Percentiles rank a stretch among this genome's conserved stretches.
These are phyloP conservation scores for Fusarium algeriense DNA, from an alignment of 2,329 filamentous ascomycete genomes.

Conservation along the genomic window DNA sequence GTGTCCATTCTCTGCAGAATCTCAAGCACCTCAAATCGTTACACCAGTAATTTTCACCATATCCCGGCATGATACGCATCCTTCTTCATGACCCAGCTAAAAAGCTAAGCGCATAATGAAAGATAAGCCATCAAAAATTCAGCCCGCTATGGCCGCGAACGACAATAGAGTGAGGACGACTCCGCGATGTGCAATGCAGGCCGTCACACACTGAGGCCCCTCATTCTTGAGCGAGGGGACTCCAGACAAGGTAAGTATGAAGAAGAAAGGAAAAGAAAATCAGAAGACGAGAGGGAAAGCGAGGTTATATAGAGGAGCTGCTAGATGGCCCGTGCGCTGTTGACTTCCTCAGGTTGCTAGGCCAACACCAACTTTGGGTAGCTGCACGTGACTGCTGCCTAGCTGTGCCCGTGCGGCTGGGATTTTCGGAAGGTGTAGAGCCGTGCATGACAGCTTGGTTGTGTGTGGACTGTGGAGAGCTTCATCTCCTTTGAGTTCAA, in stretches of 20 bases:
- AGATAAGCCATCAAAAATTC: constrained; percentile 64
- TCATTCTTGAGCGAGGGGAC: constrained; percentile 60
- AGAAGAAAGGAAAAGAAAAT: constrained; percentile 56
- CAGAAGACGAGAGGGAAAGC: constrained; percentile 20
- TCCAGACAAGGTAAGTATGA: constrained; percentile 68
- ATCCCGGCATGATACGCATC: too few species aligned
- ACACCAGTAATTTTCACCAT: too few species aligned
- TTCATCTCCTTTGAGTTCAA: constrained; percentile 19
- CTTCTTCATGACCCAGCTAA: constrained; percentile 51
- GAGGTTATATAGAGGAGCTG: constrained; percentile 48
- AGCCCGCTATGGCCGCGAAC: constrained; percentile 66
- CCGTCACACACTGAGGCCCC: constrained; percentile 57
- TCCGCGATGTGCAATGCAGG: constrained; percentile 69
- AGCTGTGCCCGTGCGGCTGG: not conserved
- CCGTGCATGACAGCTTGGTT: not conserved
- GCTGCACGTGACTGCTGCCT: constrained; percentile 1
- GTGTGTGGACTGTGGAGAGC: constrained; percentile 4
- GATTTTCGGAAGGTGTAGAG: not conserved
- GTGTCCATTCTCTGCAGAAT: too few species aligned
- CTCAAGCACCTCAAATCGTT: too few species aligned
- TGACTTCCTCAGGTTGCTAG: not conserved
- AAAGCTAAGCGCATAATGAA: constrained; percentile 59
- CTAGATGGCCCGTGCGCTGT: constrained; percentile 8
- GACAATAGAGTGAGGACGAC: constrained; percentile 64
- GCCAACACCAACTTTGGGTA: not conserved